Base-by-base conservation (phyloP, 768 basidiomycete species). In the Pulveroboletus frians region DNA sequence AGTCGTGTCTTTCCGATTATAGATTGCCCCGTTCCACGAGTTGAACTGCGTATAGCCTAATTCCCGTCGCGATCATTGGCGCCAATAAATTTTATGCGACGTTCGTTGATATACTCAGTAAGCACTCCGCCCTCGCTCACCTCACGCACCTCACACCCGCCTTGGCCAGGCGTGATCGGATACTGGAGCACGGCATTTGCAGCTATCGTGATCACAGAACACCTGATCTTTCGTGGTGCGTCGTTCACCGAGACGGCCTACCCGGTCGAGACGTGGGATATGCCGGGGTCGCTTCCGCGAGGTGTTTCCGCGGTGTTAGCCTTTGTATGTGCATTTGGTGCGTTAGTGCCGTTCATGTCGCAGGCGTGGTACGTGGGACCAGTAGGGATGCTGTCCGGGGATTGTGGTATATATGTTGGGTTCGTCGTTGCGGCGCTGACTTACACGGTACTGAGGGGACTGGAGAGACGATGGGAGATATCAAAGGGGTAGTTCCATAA, bases 281-380 rank as follows among this genome's bases (percentile, higher is more conserved):
- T 46, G 4, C 58, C 71, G 2, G 27, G 49, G 1, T 53, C 56
- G 20, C 70, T 80, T 14, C 78, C 78, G 15, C 58, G 62, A 3
- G 65, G 77, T 0, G 14, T 64, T 9, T 71, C 79, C 0, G 78
- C 74, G 0, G 56, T 75, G 9, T 27, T 70, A 15, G 66, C 76
- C 3, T 73, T 74, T 39, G 17, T 67, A 11, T 72, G 70, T 34
- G 71, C 68, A 2, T 69, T 67, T 21, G 69, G 73, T 4, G 60
- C 72, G 26, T 58, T 75, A 36, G 62, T 78, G 5, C 70, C 74
- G 10, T 74, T 72, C 51, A 79, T 79, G 77, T 70, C 73, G 39
- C 77, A 80, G 39, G 76, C 62, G 35, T 80, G 76, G 76, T 80
- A 72, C 51, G 66, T 68, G 4, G 78, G 78, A 0, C 75, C 76